Base-by-base conservation (phyloP, 805 yeast species). In the Komagataella mondaviorum region DNA sequence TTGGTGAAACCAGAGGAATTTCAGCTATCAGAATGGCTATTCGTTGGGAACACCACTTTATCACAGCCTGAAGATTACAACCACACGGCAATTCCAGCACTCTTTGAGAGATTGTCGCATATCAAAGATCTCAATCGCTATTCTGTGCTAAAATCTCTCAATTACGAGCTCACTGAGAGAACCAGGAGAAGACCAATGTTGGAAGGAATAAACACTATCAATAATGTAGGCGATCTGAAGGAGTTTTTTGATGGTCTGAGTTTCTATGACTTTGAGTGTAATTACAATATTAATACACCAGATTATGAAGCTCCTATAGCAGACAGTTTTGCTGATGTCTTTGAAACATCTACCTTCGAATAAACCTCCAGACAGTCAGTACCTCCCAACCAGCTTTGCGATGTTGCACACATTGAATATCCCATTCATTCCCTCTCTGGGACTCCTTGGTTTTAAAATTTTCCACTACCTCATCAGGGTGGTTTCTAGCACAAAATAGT, bases 381-480 rank as follows among this genome's bases (percentile, higher is more conserved):
- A 85, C 91, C 65, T 93, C 99, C 96, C 98, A 89, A 0, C 98
- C 98, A 1, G 96, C 96, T 59, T 86, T 87, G 51, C 97, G 72
- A 47, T 73, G 72, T 3, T 80, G 75, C 1, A 88, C 70, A n/a
- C 67, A 57, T 2, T 70, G 68, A 1, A 77, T 78, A 0, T 51
- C 51, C 88, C 96, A 91, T 0, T 6, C 17, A 1, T 50, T 54
- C 5, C 39, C 39, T n/a, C 16, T 18, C 30, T 22, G 24, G 24
- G 45, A 43, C 6, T 71, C 71, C 8, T 62, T 59, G 1, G 56
- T 51, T 14, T 59, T 51, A 81, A 88, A 83, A 2, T 50, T 47
- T 6, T 62, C 57, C 0, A 73, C 74, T 0, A 90, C 86, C 6
- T 62, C 54, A 12, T 76, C 78, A 0, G 98, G 98, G 43, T 81